These are phyloP conservation scores for Firmiana major DNA, from an alignment of 345 rosid species.

Conservation along the genomic window DNA sequence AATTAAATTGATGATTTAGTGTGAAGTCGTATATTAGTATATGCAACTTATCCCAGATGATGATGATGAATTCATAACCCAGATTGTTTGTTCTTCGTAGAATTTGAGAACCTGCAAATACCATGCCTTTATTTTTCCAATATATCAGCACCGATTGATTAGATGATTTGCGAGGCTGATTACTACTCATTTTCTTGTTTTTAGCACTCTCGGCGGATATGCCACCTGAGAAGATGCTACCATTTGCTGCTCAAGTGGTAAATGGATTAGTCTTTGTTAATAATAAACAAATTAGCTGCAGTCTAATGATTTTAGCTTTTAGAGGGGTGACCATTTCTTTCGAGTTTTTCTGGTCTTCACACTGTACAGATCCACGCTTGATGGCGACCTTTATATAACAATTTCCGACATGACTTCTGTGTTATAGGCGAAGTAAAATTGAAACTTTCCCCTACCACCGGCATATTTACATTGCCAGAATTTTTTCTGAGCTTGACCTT, in stretches of 20 bases:
- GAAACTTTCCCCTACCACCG: background rate
- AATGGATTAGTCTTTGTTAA: conserved; percentile 10
- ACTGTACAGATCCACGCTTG: conserved; percentile 41
- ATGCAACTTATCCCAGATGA: no score
- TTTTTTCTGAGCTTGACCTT: background rate
- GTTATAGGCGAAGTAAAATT: background rate
- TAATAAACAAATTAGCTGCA: background rate
- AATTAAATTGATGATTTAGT: no score
- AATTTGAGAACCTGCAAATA: background rate
- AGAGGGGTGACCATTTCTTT: background rate
- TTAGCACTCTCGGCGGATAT: conserved; percentile 57
- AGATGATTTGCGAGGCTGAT: no score
- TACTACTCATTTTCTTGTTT: background rate
- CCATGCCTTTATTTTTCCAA: background rate
- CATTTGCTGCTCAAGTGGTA: conserved; percentile 86
- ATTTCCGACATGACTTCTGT: background rate
- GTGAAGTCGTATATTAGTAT: no score
- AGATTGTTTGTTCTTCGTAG: background rate
- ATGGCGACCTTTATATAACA: conserved; percentile 32
- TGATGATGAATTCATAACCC: background rate
- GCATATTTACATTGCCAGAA: background rate
- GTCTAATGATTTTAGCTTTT: background rate
- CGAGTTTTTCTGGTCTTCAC: conserved; percentile 38
- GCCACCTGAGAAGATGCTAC: conserved; percentile 75
- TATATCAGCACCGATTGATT: background rate